Conservation (phyloP, 2,329 filamentous ascomycete genomes). For the Penicillium psychrosexuale region DNA sequence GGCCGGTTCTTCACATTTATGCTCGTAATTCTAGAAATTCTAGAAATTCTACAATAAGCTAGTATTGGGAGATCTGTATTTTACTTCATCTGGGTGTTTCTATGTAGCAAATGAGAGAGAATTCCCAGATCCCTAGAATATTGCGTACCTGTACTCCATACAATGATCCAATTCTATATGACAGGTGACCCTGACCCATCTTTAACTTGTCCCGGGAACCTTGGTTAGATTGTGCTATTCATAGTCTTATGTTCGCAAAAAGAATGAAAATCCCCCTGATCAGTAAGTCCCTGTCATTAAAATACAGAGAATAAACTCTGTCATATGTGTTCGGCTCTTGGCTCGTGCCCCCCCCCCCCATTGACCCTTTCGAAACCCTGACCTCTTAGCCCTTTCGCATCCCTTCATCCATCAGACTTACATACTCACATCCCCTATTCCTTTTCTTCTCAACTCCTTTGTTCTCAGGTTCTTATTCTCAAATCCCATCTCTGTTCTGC, state of each 20-base stretch:
- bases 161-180: conserved; percentile 1
- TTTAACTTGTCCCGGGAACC: conserved; percentile 11
- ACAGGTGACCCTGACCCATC: conserved; percentile 14
- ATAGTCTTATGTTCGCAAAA: not conserved
- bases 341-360: conserved; percentile 14
- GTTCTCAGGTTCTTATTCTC: not conserved
- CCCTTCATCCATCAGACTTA: conserved; percentile 1
- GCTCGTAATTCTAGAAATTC: not conserved
- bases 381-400: conserved; percentile 6
- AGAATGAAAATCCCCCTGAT: not conserved
- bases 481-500: not conserved
- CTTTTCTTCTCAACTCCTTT: not conserved
- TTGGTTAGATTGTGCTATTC: conserved; percentile 9
- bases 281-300: not conserved
- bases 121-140: not conserved
- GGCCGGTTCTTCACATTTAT: not conserved
- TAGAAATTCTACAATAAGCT: not conserved
- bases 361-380: conserved; percentile 8
- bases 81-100: no score
- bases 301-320: not conserved
- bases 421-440: not conserved
- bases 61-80: not conserved
- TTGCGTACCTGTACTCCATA: not conserved
- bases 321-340: conserved; percentile 6
- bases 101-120: not conserved